Evolutionary conservation across 2,329 filamentous ascomycete genomes (phyloP).

Genomic region (Chaetomiaceae sp.): DNA sequence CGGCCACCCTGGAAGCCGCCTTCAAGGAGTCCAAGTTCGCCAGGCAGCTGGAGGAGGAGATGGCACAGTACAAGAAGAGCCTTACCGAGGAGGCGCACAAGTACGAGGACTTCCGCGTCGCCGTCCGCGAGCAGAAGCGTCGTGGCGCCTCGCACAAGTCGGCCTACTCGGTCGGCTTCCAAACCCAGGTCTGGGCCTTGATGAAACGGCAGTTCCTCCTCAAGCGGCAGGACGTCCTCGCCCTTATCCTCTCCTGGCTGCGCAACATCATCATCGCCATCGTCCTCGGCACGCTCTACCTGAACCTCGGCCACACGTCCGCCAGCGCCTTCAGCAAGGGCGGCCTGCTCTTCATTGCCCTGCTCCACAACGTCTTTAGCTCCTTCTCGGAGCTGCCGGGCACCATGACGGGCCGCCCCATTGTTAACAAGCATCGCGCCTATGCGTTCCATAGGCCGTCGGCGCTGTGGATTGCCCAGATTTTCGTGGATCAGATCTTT

Average conservation of each 20-base stretch:
- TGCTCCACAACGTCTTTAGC: constrained; percentile 84
- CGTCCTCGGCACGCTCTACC: constrained; percentile 74
- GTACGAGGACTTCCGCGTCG: constrained; percentile 71
- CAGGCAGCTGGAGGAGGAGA: constrained; percentile 57
- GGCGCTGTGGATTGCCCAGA: constrained; percentile 78
- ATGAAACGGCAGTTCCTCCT: constrained; percentile 81
- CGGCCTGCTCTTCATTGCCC: constrained; percentile 72
- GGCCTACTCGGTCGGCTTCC: constrained; percentile 79
- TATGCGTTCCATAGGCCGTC: constrained; percentile 81
- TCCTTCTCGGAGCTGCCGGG: constrained; percentile 73
- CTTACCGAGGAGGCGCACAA: constrained; percentile 62
- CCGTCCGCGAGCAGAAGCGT: constrained; percentile 74
- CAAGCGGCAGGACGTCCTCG: constrained; percentile 81
- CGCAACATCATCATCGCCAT: constrained; percentile 68
- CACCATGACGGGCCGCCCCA: constrained; percentile 70
- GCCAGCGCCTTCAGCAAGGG: constrained; percentile 76
- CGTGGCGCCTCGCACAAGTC: constrained; percentile 69
- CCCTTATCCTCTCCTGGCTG: constrained; percentile 68
- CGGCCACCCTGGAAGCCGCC: constrained; percentile 63
- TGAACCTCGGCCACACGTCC: constrained; percentile 61
- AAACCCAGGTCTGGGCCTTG: constrained; percentile 75
- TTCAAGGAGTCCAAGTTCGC: constrained; percentile 63
- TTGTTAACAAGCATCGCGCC: constrained; percentile 79
- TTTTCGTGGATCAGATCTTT: constrained; percentile 72
- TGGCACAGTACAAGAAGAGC: constrained; percentile 61